A percentile compares a stretch with the other conserved stretches of the same genome.
Evolutionary conservation across 2,329 filamentous ascomycete genomes (phyloP).

Genomic region (Neonectria punicea): DNA sequence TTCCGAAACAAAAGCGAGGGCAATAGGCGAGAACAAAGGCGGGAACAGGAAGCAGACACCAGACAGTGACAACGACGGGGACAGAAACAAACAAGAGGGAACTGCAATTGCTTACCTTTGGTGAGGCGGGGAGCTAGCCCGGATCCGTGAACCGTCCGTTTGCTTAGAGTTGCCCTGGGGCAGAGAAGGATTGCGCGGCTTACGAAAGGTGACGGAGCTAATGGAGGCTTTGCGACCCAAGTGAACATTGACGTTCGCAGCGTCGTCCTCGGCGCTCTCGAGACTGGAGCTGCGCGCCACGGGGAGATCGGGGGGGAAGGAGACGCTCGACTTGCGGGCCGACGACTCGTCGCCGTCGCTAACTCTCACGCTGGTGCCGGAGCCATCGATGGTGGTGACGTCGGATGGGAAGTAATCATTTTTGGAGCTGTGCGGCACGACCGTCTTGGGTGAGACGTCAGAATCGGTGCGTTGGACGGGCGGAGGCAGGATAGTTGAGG

Average conservation of each 20-base stretch:
- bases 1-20: slow-evolving; percentile 5
- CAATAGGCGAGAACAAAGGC: slow-evolving; percentile 14
- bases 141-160: slow-evolving; percentile 54
- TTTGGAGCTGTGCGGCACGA: slow-evolving; percentile 33
- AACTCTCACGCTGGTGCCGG: slow-evolving; percentile 36
- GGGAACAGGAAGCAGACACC: slow-evolving; percentile 1
- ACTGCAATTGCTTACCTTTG: slow-evolving; percentile 53
- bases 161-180: slow-evolving; percentile 61
- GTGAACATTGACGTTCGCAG: slow-evolving; percentile 37
- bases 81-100: slow-evolving; percentile 5
- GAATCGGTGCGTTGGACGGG: slow-evolving; percentile 51
- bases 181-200: slow-evolving; percentile 55
- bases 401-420: slow-evolving; percentile 44
- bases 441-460: slow-evolving; percentile 56
- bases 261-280: slow-evolving; percentile 42
- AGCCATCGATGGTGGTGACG: slow-evolving; percentile 37
- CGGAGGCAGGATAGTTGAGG: slow-evolving; percentile 37
- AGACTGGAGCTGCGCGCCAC: slow-evolving; percentile 39
- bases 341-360: slow-evolving; percentile 48
- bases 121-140: slow-evolving; percentile 61
- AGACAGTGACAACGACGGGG: background rate
- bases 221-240: slow-evolving; percentile 58
- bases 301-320: slow-evolving; percentile 48
- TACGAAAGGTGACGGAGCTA: slow-evolving; percentile 60
- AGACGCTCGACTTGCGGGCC: slow-evolving; percentile 47